Evolutionary conservation across 345 rosid genomes (phyloP).

Genomic region (Gossypium turneri): DNA sequence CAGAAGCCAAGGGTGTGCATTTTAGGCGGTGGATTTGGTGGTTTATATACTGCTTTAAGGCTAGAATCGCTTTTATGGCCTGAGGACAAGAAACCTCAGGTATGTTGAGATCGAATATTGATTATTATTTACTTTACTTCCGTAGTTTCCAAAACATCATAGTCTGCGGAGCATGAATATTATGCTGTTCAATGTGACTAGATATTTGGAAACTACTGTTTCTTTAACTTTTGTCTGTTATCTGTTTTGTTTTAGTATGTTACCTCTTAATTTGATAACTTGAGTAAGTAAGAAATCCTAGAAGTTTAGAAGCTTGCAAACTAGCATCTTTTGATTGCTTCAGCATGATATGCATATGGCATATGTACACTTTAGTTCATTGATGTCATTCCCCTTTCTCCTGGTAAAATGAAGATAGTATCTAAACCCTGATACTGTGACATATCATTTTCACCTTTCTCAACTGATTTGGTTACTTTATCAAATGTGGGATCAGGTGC

Average conservation of each 20-base stretch:
- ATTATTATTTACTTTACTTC: not conserved
- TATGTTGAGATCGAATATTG: conserved; percentile 18
- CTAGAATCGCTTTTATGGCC: conserved; percentile 87
- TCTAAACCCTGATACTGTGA: not conserved
- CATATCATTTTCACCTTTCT: not conserved
- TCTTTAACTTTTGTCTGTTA: not conserved
- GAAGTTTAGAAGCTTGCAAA: not conserved
- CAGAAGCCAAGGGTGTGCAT: conserved; percentile 68
- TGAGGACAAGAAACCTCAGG: conserved; percentile 79
- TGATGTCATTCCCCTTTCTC: not conserved
- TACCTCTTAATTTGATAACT: not conserved
- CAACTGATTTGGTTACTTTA: not conserved
- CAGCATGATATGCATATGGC: not conserved
- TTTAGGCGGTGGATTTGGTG: conserved; percentile 87
- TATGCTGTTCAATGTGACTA: not conserved
- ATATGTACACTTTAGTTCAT: not conserved
- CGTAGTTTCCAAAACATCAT: not conserved
- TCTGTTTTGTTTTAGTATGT: not conserved
- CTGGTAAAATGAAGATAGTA: not conserved
- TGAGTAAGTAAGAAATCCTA: not conserved
- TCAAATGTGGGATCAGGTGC: conserved; percentile 46
- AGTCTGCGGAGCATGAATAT: not conserved
- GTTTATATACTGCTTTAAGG: conserved; percentile 86
- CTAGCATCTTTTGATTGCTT: not conserved
- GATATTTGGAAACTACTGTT: not conserved